Evolutionary conservation across 2,329 filamentous ascomycete genomes (phyloP).

Genomic region (Chalara sp.): DNA sequence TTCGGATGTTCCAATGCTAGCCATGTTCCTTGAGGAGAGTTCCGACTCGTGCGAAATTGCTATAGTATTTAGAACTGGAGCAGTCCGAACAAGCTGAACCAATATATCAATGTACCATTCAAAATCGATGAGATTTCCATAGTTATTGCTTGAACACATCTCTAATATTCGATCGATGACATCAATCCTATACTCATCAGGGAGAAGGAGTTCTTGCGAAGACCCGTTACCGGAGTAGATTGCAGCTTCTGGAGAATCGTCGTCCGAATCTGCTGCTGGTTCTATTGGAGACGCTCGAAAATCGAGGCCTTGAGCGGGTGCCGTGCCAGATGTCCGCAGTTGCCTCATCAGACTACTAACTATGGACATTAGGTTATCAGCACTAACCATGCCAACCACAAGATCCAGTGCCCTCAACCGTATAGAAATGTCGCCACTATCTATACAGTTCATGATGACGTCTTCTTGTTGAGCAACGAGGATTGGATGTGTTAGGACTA

Average conservation of each 20-base stretch:
- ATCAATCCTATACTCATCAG: slow-evolving; percentile 78
- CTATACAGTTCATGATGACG: slow-evolving; percentile 92
- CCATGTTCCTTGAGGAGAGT: slow-evolving; percentile 5
- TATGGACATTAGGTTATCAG: slow-evolving; percentile 75
- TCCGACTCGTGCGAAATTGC: slow-evolving; percentile 14
- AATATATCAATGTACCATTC: slow-evolving; percentile 96
- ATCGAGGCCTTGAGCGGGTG: slow-evolving; percentile 35
- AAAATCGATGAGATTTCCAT: slow-evolving; percentile 80
- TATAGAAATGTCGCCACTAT: slow-evolving; percentile 93
- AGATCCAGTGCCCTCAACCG: slow-evolving; percentile 87
- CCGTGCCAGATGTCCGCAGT: slow-evolving; percentile 59
- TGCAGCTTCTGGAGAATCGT: slow-evolving; percentile 45
- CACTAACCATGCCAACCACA: slow-evolving; percentile 88
- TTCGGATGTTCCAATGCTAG: slow-evolving; percentile 46
- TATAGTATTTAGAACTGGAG: slow-evolving; percentile 41
- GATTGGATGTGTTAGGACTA: slow-evolving; percentile 80
- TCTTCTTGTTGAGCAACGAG: slow-evolving; percentile 91
- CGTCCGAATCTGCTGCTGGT: slow-evolving; percentile 41
- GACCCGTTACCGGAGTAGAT: slow-evolving; percentile 43
- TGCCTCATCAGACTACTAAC: slow-evolving; percentile 85
- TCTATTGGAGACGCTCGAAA: slow-evolving; percentile 38
- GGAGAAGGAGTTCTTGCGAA: slow-evolving; percentile 55
- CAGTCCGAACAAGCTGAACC: slow-evolving; percentile 72
- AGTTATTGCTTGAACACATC: slow-evolving; percentile 88
- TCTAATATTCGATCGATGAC: slow-evolving; percentile 77